Conservation (phyloP, 1,139 yeast species). For the Groenewaldozyma sp. region DNA sequence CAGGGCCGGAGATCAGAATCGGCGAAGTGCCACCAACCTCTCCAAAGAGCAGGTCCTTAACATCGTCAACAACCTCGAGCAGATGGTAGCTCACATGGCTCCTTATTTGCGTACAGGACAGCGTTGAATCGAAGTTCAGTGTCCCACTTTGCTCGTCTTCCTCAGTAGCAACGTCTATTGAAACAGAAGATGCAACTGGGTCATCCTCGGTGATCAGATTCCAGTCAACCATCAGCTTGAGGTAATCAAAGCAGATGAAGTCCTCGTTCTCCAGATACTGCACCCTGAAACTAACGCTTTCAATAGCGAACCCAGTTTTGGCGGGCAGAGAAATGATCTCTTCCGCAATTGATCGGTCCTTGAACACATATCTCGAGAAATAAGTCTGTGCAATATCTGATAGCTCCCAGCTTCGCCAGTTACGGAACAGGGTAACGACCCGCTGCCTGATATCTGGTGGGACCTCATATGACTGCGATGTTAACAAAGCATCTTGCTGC, state of each 20-base stretch:
- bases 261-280: conserved; percentile 27
- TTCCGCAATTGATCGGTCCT: conserved; percentile 23
- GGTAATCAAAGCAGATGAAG: conserved; percentile 27
- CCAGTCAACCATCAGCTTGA: conserved; percentile 20
- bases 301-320: conserved; percentile 23
- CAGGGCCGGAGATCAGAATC: neutral
- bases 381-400: conserved; percentile 47
- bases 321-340: conserved; percentile 22
- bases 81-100: conserved; percentile 16
- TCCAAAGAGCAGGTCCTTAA: neutral
- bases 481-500: conserved; percentile 16
- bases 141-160: conserved; percentile 5
- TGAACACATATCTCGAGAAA: conserved; percentile 22
- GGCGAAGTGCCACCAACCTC: neutral
- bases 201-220: neutral
- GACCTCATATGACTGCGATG: conserved; percentile 28
- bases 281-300: conserved; percentile 24
- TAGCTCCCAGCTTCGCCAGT: conserved; percentile 94
- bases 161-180: conserved; percentile 2
- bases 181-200: neutral
- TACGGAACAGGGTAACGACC: conserved; percentile 50
- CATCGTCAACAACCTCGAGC: conserved; percentile 12
- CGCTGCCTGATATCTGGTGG: conserved; percentile 46
- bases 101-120: conserved; percentile 18
- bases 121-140: conserved; percentile 15